Evolutionary conservation across 345 rosid genomes (phyloP).

Genomic region (Limnanthes douglasii): DNA sequence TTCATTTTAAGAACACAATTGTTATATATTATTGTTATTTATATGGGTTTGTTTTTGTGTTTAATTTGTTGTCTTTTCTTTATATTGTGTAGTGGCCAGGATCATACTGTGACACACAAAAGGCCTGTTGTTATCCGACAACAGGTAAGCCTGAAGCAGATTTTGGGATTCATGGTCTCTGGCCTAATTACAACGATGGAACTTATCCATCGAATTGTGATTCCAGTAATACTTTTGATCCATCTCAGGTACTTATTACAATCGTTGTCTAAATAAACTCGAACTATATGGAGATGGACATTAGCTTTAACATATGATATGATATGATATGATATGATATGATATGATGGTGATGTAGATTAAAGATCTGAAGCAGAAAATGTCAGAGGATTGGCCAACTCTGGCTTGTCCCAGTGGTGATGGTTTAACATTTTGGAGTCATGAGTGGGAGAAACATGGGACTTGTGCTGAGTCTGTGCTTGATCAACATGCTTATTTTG

Average conservation of each 20-base stretch:
- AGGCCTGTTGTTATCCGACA: constrained; percentile 68
- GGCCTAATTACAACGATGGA: constrained; percentile 85
- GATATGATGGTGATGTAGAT: constrained; percentile 23
- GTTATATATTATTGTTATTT: no score
- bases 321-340: no score
- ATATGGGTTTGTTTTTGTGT: no score
- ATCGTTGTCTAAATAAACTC: no score
- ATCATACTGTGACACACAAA: constrained; percentile 60
- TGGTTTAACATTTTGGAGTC: constrained; percentile 62
- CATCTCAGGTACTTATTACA: constrained; percentile 35
- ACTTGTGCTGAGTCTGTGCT: constrained; percentile 78
- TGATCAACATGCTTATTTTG: constrained; percentile 56
- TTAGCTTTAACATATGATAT: no score
- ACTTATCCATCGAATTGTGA: constrained; percentile 78
- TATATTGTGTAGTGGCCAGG: constrained; percentile 97
- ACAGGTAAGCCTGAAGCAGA: constrained; percentile 85
- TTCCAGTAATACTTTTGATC: constrained; percentile 26
- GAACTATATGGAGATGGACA: no score
- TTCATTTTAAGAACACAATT: no score
- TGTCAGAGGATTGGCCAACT: constrained; percentile 71
- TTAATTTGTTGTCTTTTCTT: no score
- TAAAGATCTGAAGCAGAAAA: constrained; percentile 31
- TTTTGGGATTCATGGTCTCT: constrained; percentile 87
- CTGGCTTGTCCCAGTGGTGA: constrained; percentile 63
- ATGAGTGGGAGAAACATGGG: constrained; percentile 95